Evolutionary conservation across 192 early-diverging fungal genomes (phyloP), one percentile per base, ranked within the genome.

Genomic region (Coemansia interrupta): DNA sequence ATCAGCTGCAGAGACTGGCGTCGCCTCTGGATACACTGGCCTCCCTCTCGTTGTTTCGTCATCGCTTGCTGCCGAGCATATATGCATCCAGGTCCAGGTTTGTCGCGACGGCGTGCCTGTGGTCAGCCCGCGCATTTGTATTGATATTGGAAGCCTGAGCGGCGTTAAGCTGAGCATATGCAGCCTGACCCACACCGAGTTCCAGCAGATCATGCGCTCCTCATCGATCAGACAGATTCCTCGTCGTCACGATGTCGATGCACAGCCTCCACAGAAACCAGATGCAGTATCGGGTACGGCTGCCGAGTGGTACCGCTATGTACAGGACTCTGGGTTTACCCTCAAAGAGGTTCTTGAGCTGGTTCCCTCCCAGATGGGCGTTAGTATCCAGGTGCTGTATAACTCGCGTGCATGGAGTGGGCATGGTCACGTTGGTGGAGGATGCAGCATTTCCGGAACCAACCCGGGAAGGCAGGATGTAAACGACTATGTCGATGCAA

Each of bases 321-420:
- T 79, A 30, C 56, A 62, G 6, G 63, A 72, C 29, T 47, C 60
- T 24, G 73, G 66, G 3, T 53, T 82, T 24, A 67, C 80, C 3
- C 69, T 82, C 1, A 61, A 63, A 18, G 66, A 82, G 23, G 72
- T 68, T n/a, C 64, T 82, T 24, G 64, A 54, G 32, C 61, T 85
- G 48, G 57, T 92, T 29, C 84, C 86, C 8, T 62, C 78, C 0
- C 80, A 85, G 10, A 73, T 96, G 28, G 95, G 95, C 18, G 64
- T 97, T 13, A 87, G 89, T 70, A 76, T 99, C 39, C 90, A 94
- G 47, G 73, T 99, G 13, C 87, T 92, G 64, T 95, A 97, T 67
- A 93, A 90, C 52, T 90, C 93, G 7, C 65, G 78, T 4, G 67
- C 78, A 18, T 87, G 91, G 70, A 64, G 73, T 20, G 63, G 73